Evolutionary conservation across 495 filamentous ascomycete genomes (phyloP), one percentile per base, ranked within the genome.

Genomic region (Penicillium waksmanii): DNA sequence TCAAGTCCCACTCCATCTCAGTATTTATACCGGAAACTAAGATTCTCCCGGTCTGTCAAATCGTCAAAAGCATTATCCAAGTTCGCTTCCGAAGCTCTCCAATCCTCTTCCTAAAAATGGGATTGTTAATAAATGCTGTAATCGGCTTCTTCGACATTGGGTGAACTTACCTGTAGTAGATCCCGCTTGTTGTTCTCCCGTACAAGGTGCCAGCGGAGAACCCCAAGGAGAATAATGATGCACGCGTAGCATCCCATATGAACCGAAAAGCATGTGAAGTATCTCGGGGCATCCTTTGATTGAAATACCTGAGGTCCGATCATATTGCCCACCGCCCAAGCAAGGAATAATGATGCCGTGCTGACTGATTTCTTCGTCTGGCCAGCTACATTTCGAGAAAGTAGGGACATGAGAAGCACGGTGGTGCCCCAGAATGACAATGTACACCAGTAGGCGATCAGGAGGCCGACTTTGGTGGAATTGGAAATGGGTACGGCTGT

Each of bases 291-390:
- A 54, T 67, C 57, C 12, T 55, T 57, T 0, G 62, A 31, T 33
- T 25, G 50, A 27, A 65, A 67, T 1, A 57, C 57, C 25, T 67
- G 65, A 10, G 84, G 84, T 18, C 63, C 65, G 15, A 65, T 60
- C 18, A 54, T 43, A 38, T 67, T 67, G 3, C 65, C 65, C 13
- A 56, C 63, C 11, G 58, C 60, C 53, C 55, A 67, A 9, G 44
- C 46, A 21, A 67, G 40, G 33, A 67, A 65, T n/a, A 35, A 46
- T 31, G 38, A 56, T 9, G 36, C 71, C 23, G 66, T 71, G 18
- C 70, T 63, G 2, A 69, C 56, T 2, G 70, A 67, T 56, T 86
- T 85, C 66, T 87, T 87, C 6, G 84, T 85, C 68, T 84, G 85
- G n/a, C 83, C 83, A 5, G 82, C 81, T 3, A 87, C 73, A 47